Conservation (phyloP, 2,329 filamentous ascomycete genomes). For the Scleromitrula shiraiana region DNA sequence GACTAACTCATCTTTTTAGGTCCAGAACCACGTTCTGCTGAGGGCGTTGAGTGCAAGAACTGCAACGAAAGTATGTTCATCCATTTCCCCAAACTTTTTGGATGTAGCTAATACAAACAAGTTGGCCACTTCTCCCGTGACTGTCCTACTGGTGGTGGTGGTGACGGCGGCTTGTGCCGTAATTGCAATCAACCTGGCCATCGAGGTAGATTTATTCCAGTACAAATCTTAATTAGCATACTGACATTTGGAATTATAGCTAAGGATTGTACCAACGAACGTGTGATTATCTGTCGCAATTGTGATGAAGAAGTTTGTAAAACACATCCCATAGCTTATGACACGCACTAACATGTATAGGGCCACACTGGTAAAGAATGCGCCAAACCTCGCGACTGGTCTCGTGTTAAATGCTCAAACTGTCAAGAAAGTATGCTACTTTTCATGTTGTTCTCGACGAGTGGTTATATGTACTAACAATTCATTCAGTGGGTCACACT, state of each 20-base stretch:
- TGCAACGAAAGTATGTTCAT: slow-evolving; percentile 26
- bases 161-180: slow-evolving; percentile 45
- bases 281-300: slow-evolving; percentile 38
- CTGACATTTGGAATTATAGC: slow-evolving; percentile 14
- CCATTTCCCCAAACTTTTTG: neutral
- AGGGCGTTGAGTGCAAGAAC: slow-evolving; percentile 31
- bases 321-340: neutral
- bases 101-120: slow-evolving; percentile 24
- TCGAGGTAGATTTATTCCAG: slow-evolving; percentile 18
- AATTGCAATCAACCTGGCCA: slow-evolving; percentile 62
- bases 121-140: slow-evolving; percentile 55
- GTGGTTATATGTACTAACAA: neutral
- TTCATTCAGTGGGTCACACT: slow-evolving; percentile 31
- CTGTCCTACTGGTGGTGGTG: slow-evolving; percentile 53
- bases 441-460: slow-evolving; percentile 1
- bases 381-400: slow-evolving; percentile 46
- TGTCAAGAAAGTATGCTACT: slow-evolving; percentile 37
- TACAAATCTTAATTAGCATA: neutral
- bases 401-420: slow-evolving; percentile 51
- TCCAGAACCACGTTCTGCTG: slow-evolving; percentile 52
- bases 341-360: neutral
- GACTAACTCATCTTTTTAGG: slow-evolving; percentile 13
- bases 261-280: slow-evolving; percentile 39
- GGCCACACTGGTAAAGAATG: slow-evolving; percentile 53
- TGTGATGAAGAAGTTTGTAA: slow-evolving; percentile 43